phyloP scores from a whole-genome alignment of 2,329 filamentous ascomycete species.

The Pseudopithomyces chartarum region DNA sequence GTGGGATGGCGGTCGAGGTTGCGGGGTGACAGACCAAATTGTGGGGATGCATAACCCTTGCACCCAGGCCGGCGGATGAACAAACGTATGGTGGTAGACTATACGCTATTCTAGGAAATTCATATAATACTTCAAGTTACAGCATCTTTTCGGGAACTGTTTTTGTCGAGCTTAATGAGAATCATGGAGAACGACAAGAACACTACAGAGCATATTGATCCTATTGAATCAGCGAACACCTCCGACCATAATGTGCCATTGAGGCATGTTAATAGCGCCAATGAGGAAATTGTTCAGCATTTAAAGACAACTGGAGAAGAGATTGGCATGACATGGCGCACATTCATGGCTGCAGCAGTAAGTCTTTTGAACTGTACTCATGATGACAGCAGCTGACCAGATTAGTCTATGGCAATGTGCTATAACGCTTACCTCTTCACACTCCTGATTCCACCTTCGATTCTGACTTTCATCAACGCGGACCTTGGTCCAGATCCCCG shows the following conservation, averaged over 20 bases:
- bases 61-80: slow-evolving; percentile 7
- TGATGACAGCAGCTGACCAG: neutral
- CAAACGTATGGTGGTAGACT: neutral
- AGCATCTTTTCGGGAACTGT: neutral
- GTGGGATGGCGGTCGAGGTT: neutral
- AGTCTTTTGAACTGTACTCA: neutral
- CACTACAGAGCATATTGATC: slow-evolving; percentile 21
- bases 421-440: slow-evolving; percentile 43
- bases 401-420: slow-evolving; percentile 33
- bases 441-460: slow-evolving; percentile 37
- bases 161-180: slow-evolving; percentile 5
- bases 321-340: slow-evolving; percentile 35
- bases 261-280: slow-evolving; percentile 18
- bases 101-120: slow-evolving; percentile 7
- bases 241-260: slow-evolving; percentile 15
- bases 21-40: slow-evolving; percentile 3
- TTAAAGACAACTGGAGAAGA: slow-evolving; percentile 36
- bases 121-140: slow-evolving; percentile 1
- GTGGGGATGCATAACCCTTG: slow-evolving; percentile 3
- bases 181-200: slow-evolving; percentile 19
- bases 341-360: slow-evolving; percentile 26
- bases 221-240: slow-evolving; percentile 18
- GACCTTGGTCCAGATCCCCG: slow-evolving; percentile 38
- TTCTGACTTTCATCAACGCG: slow-evolving; percentile 39
- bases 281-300: slow-evolving; percentile 36